Conservation (phyloP, 352 stramenopile genomes). For the Globisporangium yorkense region DNA sequence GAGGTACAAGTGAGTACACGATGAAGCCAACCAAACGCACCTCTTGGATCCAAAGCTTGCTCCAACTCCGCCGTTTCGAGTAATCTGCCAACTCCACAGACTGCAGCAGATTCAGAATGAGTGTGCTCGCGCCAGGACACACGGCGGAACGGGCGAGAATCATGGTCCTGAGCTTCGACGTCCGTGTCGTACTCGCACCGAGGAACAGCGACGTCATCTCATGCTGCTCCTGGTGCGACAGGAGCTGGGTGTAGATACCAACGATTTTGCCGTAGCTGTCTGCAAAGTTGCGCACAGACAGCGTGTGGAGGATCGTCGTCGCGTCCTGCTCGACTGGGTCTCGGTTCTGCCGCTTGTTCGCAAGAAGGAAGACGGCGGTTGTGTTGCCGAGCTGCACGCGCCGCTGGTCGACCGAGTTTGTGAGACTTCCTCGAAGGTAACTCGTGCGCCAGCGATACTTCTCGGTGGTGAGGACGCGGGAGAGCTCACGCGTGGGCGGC, state of each 20-base stretch:
- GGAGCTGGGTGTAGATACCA: constrained; percentile 53
- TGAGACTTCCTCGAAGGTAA: constrained; percentile 50
- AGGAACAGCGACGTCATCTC: constrained; percentile 43
- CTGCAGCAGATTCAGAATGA: constrained; percentile 65
- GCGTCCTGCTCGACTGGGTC: constrained; percentile 37
- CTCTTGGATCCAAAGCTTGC: constrained; percentile 60
- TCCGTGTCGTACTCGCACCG: constrained; percentile 37
- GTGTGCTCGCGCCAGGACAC: constrained; percentile 50
- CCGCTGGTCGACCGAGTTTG: constrained; percentile 35
- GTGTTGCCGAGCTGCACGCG: constrained; percentile 37
- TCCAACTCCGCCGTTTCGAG: constrained; percentile 17
- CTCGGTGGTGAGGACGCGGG: constrained; percentile 35
- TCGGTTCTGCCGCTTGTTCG: constrained; percentile 27
- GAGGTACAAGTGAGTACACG: not conserved
- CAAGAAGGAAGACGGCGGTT: constrained; percentile 62
- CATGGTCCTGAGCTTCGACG: constrained; percentile 39
- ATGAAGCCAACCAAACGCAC: constrained; percentile 13
- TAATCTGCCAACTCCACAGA: constrained; percentile 42
- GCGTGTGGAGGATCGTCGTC: constrained; percentile 45
- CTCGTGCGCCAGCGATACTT: constrained; percentile 37
- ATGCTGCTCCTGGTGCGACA: constrained; percentile 37
- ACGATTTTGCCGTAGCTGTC: constrained; percentile 39
- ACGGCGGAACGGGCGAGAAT: constrained; percentile 45
- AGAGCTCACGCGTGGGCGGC: constrained; percentile 27
- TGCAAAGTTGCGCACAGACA: constrained; percentile 52